Conservation (phyloP, 2,329 filamentous ascomycete species). For the Coleophoma cylindrospora region DNA sequence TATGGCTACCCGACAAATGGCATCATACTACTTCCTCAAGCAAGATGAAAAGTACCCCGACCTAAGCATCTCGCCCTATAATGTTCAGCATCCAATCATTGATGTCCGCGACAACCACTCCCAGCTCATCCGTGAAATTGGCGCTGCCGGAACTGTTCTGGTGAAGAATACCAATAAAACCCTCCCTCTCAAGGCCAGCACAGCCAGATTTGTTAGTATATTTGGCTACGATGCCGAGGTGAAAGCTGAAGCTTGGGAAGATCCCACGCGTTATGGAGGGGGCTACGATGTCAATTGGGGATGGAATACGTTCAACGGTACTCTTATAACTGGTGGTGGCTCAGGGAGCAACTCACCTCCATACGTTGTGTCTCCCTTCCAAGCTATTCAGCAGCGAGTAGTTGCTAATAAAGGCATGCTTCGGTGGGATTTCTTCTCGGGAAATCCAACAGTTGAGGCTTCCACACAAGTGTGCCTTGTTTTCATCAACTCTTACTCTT, state of each 20-base stretch:
- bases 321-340: conserved; percentile 41
- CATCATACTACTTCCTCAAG: conserved; percentile 30
- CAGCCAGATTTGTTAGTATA: conserved; percentile 45
- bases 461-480: conserved; percentile 39
- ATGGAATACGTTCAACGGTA: conserved; percentile 5
- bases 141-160: conserved; percentile 47
- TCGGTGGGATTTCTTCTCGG: neutral
- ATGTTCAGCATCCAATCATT: conserved; percentile 49
- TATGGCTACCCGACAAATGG: no score
- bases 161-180: conserved; percentile 54
- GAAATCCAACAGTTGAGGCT: neutral
- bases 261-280: conserved; percentile 36
- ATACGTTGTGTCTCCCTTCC: conserved; percentile 22
- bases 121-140: conserved; percentile 45
- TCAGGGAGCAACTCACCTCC: conserved; percentile 51
- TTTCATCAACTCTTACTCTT: conserved; percentile 66
- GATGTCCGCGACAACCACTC: conserved; percentile 72
- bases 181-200: conserved; percentile 41
- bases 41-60: conserved; percentile 41
- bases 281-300: conserved; percentile 1
- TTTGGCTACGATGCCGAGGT: conserved; percentile 52
- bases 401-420: neutral
- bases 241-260: conserved; percentile 2
- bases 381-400: conserved; percentile 3
- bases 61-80: conserved; percentile 8